Conservation (phyloP, 106 monocot species). For the Dendrobium catenatum region DNA sequence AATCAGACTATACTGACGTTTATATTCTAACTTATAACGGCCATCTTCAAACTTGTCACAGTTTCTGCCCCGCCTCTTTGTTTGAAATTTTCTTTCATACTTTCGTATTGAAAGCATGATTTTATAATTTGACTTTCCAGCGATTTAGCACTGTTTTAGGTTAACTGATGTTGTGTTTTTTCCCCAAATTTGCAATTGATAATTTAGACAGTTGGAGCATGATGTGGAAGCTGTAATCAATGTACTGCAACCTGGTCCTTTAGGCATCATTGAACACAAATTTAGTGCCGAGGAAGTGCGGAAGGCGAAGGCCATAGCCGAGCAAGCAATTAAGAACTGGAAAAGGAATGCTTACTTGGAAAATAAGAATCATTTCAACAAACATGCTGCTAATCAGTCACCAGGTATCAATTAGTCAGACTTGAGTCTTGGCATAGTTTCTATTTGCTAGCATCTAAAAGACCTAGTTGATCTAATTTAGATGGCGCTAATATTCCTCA, state of each 20-base stretch:
- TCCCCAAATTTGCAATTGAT: no score
- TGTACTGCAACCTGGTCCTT: conserved; percentile 39
- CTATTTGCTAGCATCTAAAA: background rate
- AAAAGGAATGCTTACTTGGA: conserved; percentile 10
- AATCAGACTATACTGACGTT: no score
- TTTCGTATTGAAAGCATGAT: no score
- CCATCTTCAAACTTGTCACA: no score
- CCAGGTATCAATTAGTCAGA: no score
- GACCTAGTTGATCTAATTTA: background rate
- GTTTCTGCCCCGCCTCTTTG: no score
- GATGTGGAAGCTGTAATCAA: conserved; percentile 47
- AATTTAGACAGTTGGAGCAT: conserved; percentile 34
- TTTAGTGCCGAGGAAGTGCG: conserved; percentile 33
- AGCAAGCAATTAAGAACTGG: conserved; percentile 39
- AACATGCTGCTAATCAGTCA: no score
- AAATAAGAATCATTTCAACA: background rate
- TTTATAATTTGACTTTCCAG: no score
- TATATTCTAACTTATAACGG: no score
- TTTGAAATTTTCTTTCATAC: no score
- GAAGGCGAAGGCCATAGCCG: conserved; percentile 27
- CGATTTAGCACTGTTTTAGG: no score
- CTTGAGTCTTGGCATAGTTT: background rate
- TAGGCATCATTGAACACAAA: conserved; percentile 50
- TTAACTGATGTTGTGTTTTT: no score
- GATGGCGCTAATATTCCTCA: background rate